phyloP scores from a whole-genome alignment of 2,329 filamentous ascomycete genomes.

The Penicillium sp. region DNA sequence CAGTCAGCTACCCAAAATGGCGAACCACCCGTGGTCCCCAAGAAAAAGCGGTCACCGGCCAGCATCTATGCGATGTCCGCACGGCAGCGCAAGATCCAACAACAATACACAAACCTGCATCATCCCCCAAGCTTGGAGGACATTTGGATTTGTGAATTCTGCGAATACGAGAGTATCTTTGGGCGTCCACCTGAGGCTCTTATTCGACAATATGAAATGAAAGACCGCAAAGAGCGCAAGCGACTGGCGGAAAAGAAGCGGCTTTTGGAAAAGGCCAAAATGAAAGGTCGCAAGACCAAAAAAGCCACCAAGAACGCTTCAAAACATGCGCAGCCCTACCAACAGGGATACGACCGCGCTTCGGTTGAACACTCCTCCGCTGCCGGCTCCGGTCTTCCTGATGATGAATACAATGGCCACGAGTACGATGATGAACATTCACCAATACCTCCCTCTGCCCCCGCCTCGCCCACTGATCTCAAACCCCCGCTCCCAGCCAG shows the following conservation, averaged over 20 bases:
- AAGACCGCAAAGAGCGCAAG: constrained; percentile 81
- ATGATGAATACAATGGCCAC: constrained; percentile 53
- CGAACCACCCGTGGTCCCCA: constrained; percentile 57
- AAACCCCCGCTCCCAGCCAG: constrained; percentile 67
- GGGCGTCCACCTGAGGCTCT: constrained; percentile 81
- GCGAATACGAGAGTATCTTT: constrained; percentile 95
- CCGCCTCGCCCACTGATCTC: constrained; percentile 60
- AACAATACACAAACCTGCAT: constrained; percentile 74
- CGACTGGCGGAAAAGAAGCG: constrained; percentile 83
- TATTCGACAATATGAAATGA: constrained; percentile 90
- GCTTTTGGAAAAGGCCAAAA: constrained; percentile 87
- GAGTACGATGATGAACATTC: constrained; percentile 55
- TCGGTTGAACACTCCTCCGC: constrained; percentile 42
- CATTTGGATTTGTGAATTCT: constrained; percentile 96
- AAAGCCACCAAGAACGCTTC: constrained; percentile 71
- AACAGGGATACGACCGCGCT: constrained; percentile 45
- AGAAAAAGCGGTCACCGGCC: constrained; percentile 65
- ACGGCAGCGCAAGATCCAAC: constrained; percentile 73
- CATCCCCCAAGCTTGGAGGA: constrained; percentile 72
- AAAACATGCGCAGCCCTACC: constrained; percentile 48
- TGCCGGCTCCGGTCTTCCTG: constrained; percentile 46
- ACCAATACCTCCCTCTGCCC: constrained; percentile 37
- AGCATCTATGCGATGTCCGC: constrained; percentile 76
- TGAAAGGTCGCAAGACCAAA: constrained; percentile 86
- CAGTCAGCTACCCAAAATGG: constrained; percentile 42